Base-by-base conservation (phyloP, 2,329 filamentous ascomycete species). In the Pyrenophora seminiperda region DNA sequence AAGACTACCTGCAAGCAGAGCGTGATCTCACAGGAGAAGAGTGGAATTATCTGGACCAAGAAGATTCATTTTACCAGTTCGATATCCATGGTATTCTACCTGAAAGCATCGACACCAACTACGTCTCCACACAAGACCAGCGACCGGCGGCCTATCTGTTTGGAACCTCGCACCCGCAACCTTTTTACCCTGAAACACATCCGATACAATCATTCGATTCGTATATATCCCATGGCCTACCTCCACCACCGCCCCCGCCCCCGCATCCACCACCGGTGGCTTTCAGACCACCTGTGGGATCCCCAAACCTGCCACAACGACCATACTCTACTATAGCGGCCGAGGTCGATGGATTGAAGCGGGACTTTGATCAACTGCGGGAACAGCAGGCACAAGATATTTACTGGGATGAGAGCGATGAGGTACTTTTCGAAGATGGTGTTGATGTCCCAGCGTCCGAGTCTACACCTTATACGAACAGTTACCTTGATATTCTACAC, bases 11-110 rank as follows among this genome's bases (percentile, higher is more conserved):
- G 4, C 42, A 56, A 29, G 39, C 37, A 6, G 64, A 65, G 22
- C 36, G 54, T 3, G 24, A 36, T 5, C 41, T 65, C 3, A 43
- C 47, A 1, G 64, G 54, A 1, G 13, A 34, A 3, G 64, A 65
- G 38, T 65, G 62, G 62, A 37, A 3, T 7, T 63, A 58, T 32
- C 47, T 54, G 41, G 54, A 58, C 2, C 49, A 52, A 15, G 64
- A 67, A 24, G 50, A 43, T 7, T 43, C 48, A 7, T 56, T 65
- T 7, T 67, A 65, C 15, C 60, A 63, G 17, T 55, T 51, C 30
- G 54, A 59, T 13, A 14, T 61, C 6, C 33, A 36, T 4, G 29
- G 43, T 41, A 14, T 32, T 47, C 2, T 55, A 37, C 22, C 9
- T 5, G 22, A 27, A n/a, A 22, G 7, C n/a, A 33, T 10, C 15